Percentiles rank a stretch among this genome's conserved stretches.
Evolutionary conservation across 2,329 filamentous ascomycete genomes (phyloP).

Genomic region (Aspergillus tamarii): DNA sequence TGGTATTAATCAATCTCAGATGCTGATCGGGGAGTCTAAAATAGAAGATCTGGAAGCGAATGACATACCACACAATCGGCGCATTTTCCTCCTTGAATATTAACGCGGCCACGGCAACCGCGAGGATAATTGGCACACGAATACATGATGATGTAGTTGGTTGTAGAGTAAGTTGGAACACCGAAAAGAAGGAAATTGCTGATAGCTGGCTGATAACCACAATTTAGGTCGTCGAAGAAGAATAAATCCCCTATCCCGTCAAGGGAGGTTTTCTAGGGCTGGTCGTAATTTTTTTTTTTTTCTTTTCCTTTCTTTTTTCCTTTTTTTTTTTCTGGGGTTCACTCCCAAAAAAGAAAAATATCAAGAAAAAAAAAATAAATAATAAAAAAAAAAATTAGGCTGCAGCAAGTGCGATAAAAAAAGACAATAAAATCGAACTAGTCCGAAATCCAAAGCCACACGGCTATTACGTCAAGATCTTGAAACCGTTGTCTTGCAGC

Average conservation of each 20-base stretch:
- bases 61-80: constrained; percentile 49
- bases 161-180: neutral
- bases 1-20: neutral
- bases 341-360: constrained; percentile 15
- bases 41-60: constrained; percentile 2
- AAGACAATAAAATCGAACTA: constrained; percentile 19
- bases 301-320: neutral
- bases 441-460: constrained; percentile 21
- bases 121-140: constrained; percentile 53
- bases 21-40: constrained; percentile 1
- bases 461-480: constrained; percentile 28
- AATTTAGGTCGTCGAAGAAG: constrained; percentile 12
- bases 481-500: constrained; percentile 25
- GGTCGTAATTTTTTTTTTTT: neutral
- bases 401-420: constrained; percentile 19
- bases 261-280: constrained; percentile 24
- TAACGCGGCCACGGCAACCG: constrained; percentile 51
- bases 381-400: constrained; percentile 19
- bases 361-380: constrained; percentile 27
- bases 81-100: constrained; percentile 47
- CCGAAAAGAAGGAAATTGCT: neutral
- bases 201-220: constrained; percentile 8
- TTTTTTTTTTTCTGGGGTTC: neutral
- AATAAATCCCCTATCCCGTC: constrained; percentile 20
- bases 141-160: constrained; percentile 42